Evolutionary conservation across 441 rosid genomes (phyloP).

Genomic region (Jatropha podagrica): DNA sequence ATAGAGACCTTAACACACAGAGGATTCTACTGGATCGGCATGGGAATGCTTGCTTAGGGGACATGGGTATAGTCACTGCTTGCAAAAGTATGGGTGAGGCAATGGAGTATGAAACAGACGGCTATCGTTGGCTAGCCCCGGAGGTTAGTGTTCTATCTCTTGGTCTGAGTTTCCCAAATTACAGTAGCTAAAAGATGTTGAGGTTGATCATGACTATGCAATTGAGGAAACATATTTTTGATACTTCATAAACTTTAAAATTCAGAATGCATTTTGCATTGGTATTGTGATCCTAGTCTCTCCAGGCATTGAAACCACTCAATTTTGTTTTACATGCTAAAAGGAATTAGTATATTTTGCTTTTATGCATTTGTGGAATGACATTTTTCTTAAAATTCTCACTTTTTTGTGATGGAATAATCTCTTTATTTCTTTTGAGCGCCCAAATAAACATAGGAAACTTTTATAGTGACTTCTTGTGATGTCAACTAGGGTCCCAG

Average conservation of each 20-base stretch:
- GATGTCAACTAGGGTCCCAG: neutral
- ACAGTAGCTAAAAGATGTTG: conserved; percentile 12
- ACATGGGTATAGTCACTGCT: conserved; percentile 83
- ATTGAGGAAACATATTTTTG: neutral
- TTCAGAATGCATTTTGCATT: neutral
- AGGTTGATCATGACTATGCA: neutral
- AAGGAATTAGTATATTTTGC: neutral
- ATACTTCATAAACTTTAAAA: neutral
- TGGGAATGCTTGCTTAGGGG: conserved; percentile 86
- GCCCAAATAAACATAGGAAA: neutral
- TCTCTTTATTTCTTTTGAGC: neutral
- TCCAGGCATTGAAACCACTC: neutral
- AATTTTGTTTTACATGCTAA: neutral
- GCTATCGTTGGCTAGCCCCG: conserved; percentile 97
- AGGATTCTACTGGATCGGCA: conserved; percentile 77
- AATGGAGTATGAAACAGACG: conserved; percentile 93
- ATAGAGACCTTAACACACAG: conserved; percentile 75
- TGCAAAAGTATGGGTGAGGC: conserved; percentile 85
- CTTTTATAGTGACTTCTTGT: neutral
- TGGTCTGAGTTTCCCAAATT: conserved; percentile 6
- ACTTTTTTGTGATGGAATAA: neutral
- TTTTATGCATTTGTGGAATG: conserved; percentile 1
- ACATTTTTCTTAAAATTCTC: neutral
- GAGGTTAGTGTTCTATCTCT: conserved; percentile 59
- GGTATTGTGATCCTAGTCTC: neutral